Base-by-base conservation (phyloP, 2,329 filamentous ascomycete species). In the Coccinonectria pachysandricola region DNA sequence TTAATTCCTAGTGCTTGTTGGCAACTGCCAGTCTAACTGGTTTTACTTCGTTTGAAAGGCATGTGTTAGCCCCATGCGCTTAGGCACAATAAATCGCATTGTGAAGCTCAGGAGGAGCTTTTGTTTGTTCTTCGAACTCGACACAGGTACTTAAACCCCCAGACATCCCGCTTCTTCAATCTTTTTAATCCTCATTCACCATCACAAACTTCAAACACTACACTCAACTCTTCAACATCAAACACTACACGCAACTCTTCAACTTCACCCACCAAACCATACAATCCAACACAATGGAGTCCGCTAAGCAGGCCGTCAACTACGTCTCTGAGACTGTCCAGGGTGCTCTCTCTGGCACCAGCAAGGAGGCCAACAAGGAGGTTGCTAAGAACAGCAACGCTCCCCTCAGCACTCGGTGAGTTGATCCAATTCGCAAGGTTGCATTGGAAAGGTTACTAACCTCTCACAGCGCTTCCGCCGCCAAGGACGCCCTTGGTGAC, bases 331-430 rank as follows among this genome's bases (percentile, higher is more conserved):
- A 81, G 68, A 61, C 62, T 43, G 53, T 78, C 49, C 68, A 78
- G 63, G 65, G 72, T 45, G 60, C 62, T 26, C 49, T 61, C 41
- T 59, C 65, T 35, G 62, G 64, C 45, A 64, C 67, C 38, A 70
- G 64, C 61, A 79, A 81, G 69, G 74, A 80, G 64, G 60, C 62
- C 62, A 80, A 80, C 72, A 80, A 80, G 71, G 53, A 64, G 43
- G 60, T 74, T 42, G 75, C 75, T 53, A 79, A 80, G 67, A 68
- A 75, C 51, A 49, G 48, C 52, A 61, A 75, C 47, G 65, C 61
- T 39, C 43, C 42, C 36, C 8, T 74, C 28, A 40, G 53, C 46
- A 74, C 68, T 51, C 74, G 75, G 64, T 68, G 53, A 51, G 61
- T 28, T 24, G n/a, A n/a, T n/a, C n/a, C n/a, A n/a, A n/a, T n/a